A percentile compares a stretch with the other conserved stretches of the same genome.
Evolutionary conservation across 495 filamentous ascomycete genomes (phyloP).

Genomic region (Aspergillus sclerotiicarbonarius): DNA sequence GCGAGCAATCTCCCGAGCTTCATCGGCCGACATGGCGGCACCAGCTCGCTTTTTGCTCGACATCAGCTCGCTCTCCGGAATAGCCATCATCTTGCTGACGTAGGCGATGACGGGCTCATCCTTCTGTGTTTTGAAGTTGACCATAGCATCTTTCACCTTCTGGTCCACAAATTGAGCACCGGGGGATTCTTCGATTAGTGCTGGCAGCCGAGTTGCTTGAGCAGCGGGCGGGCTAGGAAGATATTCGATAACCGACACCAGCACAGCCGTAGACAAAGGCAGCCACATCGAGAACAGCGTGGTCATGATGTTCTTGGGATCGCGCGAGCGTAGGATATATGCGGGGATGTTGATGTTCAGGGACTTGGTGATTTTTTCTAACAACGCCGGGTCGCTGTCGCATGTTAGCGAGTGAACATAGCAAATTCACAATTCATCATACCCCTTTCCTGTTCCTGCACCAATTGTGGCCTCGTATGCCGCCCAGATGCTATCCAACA

Average conservation of each 20-base stretch:
- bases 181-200: constrained; percentile 76
- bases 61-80: constrained; percentile 85
- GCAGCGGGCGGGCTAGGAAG: constrained; percentile 83
- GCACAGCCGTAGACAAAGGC: constrained; percentile 84
- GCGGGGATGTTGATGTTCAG: constrained; percentile 78
- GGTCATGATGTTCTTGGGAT: constrained; percentile 78
- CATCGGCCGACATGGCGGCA: constrained; percentile 72
- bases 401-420: constrained; percentile 30
- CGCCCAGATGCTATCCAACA: constrained; percentile 95
- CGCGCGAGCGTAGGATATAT: constrained; percentile 80
- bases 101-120: constrained; percentile 86
- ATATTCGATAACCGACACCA: constrained; percentile 91
- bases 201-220: constrained; percentile 77
- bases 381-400: constrained; percentile 67
- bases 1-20: constrained; percentile 83
- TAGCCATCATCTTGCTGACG: constrained; percentile 97
- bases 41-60: constrained; percentile 69
- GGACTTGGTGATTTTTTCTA: constrained; percentile 95
- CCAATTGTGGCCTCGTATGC: constrained; percentile 90
- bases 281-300: constrained; percentile 88
- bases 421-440: constrained; percentile 30
- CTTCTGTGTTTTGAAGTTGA: constrained; percentile 65
- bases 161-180: constrained; percentile 67
- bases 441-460: constrained; percentile 79
- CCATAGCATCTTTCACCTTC: constrained; percentile 71